Base-by-base conservation (phyloP, 2,329 filamentous ascomycete species). In the Fragosphaeria purpurea region DNA sequence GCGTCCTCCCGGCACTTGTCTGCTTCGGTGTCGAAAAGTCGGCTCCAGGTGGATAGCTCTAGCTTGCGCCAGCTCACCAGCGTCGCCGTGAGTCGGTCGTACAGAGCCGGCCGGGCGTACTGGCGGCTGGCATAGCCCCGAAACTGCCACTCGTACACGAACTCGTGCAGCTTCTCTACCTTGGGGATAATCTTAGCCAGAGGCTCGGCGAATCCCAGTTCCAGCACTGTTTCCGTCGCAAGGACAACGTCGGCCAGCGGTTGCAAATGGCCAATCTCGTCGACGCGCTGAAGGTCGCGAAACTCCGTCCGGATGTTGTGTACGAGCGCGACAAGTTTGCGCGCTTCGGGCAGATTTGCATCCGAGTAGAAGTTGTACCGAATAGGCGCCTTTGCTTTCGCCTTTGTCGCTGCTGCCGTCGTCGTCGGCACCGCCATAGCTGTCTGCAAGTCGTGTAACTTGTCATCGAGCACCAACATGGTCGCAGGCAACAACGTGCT, bases 141-240 rank as follows among this genome's bases (percentile, higher is more conserved):
- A 62, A 81, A 81, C 64, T 98, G 89, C 93, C 93, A 99, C 66
- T 97, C 89, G 56, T 96, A 84, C 46, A 98, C 79, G 57, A 85
- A 83, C 0, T 75, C 76, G 66, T 97, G 87, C 5, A 99, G 74
- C 56, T 91, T 88, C 65, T 99, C 94, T 4, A 93, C 76, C 62
- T 86, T 88, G 2, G 85, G 86, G 48, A 98, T 78, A 51, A 95
- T 82, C 60, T 86, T 90, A 1, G 89, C 89, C 5, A 98, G 73
- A 0, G 93, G 90, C 50, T 95, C 89, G 1, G 80, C 78, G 59
- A 96, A 83, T 30, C 80, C 75, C 59, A 95, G 80, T 50, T 83
- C 77, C 2, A 95, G 74, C 1, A 95, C 73, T 57, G 86, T 82
- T 50, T 86, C 79, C 61, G 88, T 94, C 33, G 81, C 83, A 11